A percentile compares a stretch with the other conserved stretches of the same genome.
These are phyloP conservation scores for Populus trichocarpa DNA, from an alignment of 441 rosid genomes.

Conservation along the genomic window DNA sequence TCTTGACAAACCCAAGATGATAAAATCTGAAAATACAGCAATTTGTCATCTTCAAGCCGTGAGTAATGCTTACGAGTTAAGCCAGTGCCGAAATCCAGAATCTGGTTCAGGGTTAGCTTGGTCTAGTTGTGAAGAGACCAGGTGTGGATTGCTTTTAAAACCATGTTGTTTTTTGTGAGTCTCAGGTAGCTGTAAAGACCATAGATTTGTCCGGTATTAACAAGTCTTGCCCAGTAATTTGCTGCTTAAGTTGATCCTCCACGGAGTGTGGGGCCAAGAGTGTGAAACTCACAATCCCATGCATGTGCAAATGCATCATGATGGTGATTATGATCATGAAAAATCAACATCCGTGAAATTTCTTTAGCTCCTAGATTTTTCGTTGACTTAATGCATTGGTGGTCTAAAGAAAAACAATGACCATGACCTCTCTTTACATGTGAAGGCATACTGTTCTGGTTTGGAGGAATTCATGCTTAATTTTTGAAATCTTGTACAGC, in stretches of 20 bases:
- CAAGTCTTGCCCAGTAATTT: neutral
- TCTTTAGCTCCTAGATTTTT: slow-evolving; percentile 9
- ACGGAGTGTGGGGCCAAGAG: slow-evolving; percentile 40
- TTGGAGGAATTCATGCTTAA: neutral
- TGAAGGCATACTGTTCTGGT: slow-evolving; percentile 6
- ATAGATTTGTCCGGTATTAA: too few relatives aligned
- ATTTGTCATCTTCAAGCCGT: neutral
- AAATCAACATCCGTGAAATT: slow-evolving; percentile 8
- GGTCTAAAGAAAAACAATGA: slow-evolving; percentile 8
- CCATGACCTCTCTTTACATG: slow-evolving; percentile 25
- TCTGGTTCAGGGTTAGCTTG: slow-evolving; percentile 2
- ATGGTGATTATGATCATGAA: slow-evolving; percentile 17
- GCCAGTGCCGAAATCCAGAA: neutral
- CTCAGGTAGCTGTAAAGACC: neutral
- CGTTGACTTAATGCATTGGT: slow-evolving; percentile 19
- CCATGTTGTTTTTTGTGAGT: neutral
- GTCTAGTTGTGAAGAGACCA: slow-evolving; percentile 8
- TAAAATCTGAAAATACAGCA: too few relatives aligned
- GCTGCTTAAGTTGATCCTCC: neutral
- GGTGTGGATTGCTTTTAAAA: neutral
- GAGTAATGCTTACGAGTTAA: neutral
- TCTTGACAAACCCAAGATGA: neutral
- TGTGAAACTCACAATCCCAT: slow-evolving; percentile 14
- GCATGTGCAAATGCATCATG: slow-evolving; percentile 35
- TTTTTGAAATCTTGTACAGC: neutral